Base-by-base conservation (phyloP, 306 rosid genomes). In the Medicago lupulina region DNA sequence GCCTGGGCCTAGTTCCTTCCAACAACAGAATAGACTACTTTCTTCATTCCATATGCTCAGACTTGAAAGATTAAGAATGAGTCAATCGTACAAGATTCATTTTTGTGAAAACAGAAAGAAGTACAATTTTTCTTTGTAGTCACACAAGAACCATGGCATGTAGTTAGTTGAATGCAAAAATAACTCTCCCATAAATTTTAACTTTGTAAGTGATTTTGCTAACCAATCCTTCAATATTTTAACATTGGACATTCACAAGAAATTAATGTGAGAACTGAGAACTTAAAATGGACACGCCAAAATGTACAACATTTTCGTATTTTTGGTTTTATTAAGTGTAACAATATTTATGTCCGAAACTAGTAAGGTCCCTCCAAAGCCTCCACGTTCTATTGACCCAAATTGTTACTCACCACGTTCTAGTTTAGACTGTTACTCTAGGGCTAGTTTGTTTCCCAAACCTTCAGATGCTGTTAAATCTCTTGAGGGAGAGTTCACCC, bases 241-340 rank as follows among this genome's bases (percentile, higher is more conserved):
- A 78, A 70, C 64, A 36, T 53, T 34, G 21, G 19, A 13, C 54
- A 77, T 21, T 34, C 18, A 77, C 54, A 69, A 46, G 8, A 71
- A 64, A 54, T 54, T 18, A 17, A 53, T 8, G 18, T 6, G 31
- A 8, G 10, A 74, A 9, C 34, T 6, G 18, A 8, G 10, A 74
- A 9, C 34, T 38, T 15, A 51, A 69, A 70, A 78, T 78, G 81
- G 76, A 9, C 43, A 69, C 19, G 58, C 19, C 70, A 70, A 77
- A 9, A 43, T 67, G 71, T 13, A 41, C n/a, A 54, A 53, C 64
- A 46, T 77, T 6, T 60, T 70, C 9, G 46, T 13, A 19, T 19
- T 17, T 34, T 78, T 70, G 44, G 9, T 78, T 54, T 9, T 70
- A 9, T 7, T 70, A 5, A 78, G 71, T 49, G 5, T 69, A 19